A percentile compares a stretch with the other conserved stretches of the same genome.
Conservation (phyloP, 176 grass and related monocot species). For the Echinochloa phyllopogon region DNA sequence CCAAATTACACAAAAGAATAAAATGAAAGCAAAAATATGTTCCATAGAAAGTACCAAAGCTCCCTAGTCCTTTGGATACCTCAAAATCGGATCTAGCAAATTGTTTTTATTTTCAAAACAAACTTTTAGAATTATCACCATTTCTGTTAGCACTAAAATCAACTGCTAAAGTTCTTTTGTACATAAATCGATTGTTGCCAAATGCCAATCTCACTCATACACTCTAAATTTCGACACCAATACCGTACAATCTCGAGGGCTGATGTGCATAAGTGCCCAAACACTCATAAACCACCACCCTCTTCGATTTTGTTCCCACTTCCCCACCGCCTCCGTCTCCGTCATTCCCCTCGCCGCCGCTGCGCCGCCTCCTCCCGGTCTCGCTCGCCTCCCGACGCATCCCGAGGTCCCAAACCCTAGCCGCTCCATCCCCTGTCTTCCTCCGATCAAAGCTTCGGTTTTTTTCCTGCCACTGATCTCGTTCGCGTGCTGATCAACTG, state of each 20-base stretch:
- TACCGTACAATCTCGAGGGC: neutral
- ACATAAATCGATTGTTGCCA: too few relatives aligned
- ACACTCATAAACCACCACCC: neutral
- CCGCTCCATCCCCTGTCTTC: neutral
- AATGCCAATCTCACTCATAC: too few relatives aligned
- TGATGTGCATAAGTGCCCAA: neutral
- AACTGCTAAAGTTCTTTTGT: too few relatives aligned
- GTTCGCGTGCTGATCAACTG: neutral
- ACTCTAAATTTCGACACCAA: too few relatives aligned
- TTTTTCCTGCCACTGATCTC: neutral
- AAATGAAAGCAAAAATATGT: too few relatives aligned
- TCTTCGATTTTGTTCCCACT: neutral
- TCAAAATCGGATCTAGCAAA: too few relatives aligned
- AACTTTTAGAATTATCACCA: too few relatives aligned
- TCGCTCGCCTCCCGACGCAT: neutral
- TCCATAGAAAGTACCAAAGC: too few relatives aligned
- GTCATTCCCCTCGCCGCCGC: neutral
- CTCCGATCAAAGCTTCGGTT: neutral
- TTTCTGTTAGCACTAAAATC: too few relatives aligned
- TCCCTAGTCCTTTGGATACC: too few relatives aligned
- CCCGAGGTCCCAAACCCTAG: slow-evolving; percentile 22
- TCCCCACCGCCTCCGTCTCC: neutral
- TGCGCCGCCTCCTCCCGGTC: neutral
- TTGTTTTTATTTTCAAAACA: too few relatives aligned
- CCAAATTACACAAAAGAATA: too few relatives aligned